These are phyloP conservation scores for Leavenworthia alabamica DNA, from an alignment of 345 rosid species.

Conservation along the genomic window DNA sequence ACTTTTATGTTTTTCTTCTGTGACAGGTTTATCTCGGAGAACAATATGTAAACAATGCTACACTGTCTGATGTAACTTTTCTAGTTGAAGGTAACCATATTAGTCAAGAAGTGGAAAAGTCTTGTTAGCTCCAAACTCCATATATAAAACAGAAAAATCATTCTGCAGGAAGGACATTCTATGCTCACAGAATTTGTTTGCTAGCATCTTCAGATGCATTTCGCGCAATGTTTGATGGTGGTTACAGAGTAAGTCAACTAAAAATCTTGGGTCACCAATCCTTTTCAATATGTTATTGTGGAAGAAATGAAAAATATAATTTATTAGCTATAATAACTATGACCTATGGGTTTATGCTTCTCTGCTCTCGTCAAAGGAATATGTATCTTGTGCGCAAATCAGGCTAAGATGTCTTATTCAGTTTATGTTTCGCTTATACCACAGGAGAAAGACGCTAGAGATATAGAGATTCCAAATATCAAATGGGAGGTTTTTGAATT, in stretches of 20 bases:
- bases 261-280: not conserved
- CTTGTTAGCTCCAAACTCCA: conserved; percentile 9
- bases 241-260: conserved; percentile 71
- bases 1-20: not conserved
- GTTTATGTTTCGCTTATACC: conserved; percentile 5
- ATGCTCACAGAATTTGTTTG: conserved; percentile 94
- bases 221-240: conserved; percentile 99
- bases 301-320: not conserved
- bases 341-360: not conserved
- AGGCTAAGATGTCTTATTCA: not conserved
- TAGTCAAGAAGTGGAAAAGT: conserved; percentile 5
- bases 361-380: not conserved
- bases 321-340: not conserved
- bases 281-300: conserved; percentile 8
- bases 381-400: not conserved
- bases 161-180: conserved; percentile 76
- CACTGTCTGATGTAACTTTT: conserved; percentile 91
- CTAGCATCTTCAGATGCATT: conserved; percentile 99
- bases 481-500: conserved; percentile 99
- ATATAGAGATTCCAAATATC: conserved; percentile 95
- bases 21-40: conserved; percentile 90
- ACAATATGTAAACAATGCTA: conserved; percentile 83
- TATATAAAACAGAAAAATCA: conserved; percentile 18
- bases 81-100: conserved; percentile 77
- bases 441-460: conserved; percentile 97